A percentile compares a stretch with the other conserved stretches of the same genome.
Evolutionary conservation across 108 stramenopile genomes (phyloP).

Genomic region (Aurantiochytrium sp.): DNA sequence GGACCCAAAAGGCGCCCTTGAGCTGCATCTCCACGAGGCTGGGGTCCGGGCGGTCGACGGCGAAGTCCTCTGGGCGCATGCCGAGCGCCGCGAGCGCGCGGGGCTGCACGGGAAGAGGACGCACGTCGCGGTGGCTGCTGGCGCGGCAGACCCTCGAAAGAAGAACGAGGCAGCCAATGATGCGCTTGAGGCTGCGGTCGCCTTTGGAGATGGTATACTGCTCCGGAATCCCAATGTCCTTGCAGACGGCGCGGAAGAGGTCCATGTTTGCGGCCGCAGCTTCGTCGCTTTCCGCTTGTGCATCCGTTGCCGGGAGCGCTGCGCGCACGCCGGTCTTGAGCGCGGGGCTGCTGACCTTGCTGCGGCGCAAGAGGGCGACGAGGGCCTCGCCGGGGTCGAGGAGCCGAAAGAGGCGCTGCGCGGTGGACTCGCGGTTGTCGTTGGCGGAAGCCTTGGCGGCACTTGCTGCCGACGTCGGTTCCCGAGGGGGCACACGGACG

Average conservation of each 20-base stretch:
- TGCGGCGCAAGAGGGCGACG: no score
- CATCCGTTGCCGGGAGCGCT: no score
- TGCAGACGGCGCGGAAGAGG: not conserved
- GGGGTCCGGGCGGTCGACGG: not conserved
- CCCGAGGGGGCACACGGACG: not conserved
- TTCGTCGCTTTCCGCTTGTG: no score
- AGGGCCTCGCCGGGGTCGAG: no score
- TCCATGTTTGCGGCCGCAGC: not conserved
- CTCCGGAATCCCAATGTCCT: not conserved
- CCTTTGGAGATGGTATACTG: not conserved
- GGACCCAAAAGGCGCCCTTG: not conserved
- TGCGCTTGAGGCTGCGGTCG: not conserved
- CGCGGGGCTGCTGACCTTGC: no score
- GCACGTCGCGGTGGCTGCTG: not conserved
- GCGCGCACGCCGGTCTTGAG: no score
- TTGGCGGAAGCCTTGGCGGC: no score
- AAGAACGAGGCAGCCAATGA: constrained; percentile 16
- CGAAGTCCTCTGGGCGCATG: not conserved
- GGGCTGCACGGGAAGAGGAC: not conserved
- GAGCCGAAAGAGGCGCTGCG: no score
- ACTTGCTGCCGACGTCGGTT: no score
- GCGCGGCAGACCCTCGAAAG: not conserved
- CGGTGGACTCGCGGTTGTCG: no score
- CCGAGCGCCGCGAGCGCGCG: not conserved
- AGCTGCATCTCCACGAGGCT: not conserved